Conservation (phyloP, 23 red algal genomes). For the Gracilaria domingensis region DNA sequence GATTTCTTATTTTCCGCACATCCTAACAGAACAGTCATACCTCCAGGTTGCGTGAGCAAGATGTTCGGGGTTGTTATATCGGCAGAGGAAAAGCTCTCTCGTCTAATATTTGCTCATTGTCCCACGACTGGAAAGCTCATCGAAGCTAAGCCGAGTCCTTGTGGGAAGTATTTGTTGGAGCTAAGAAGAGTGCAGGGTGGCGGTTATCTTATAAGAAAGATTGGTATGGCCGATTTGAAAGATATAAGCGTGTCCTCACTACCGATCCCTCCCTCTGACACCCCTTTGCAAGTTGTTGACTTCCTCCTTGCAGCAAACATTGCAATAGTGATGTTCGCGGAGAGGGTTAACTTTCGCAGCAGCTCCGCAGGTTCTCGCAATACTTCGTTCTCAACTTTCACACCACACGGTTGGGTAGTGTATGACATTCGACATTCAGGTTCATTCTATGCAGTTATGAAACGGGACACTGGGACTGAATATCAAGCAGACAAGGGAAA, state of each 20-base stretch:
- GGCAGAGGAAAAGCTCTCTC: background rate
- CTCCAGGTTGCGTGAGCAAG: background rate
- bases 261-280: background rate
- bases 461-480: background rate
- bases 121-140: background rate
- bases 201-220: background rate
- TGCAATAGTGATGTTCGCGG: background rate
- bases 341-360: background rate
- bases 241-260: background rate
- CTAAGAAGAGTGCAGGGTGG: background rate
- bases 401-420: conserved; percentile 7
- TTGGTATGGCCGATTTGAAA: background rate
- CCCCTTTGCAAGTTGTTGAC: background rate
- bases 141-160: background rate
- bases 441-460: background rate
- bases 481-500: conserved; percentile 9
- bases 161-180: conserved; percentile 6
- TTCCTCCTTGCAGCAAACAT: background rate
- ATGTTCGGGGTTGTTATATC: background rate
- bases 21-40: background rate
- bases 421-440: conserved; percentile 14
- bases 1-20: background rate
- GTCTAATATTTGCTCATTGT: background rate
- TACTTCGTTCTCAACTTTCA: background rate
- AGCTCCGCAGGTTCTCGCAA: background rate